Conservation (phyloP, 768 basidiomycete species). For the Mrakia frigida region DNA sequence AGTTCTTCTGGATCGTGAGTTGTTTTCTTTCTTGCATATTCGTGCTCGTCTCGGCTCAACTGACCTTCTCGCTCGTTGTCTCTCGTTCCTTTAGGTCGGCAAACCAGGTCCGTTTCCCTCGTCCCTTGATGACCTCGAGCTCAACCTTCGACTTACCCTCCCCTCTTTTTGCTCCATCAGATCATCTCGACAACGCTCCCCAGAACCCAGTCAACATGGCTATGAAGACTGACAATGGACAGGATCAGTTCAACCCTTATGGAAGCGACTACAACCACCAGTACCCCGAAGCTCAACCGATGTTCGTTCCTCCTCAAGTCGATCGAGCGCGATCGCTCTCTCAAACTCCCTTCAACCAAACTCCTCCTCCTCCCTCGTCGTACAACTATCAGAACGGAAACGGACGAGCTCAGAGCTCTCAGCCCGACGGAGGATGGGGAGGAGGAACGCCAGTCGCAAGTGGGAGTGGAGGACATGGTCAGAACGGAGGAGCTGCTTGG, state of each 20-base stretch:
- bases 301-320: no score
- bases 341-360: no score
- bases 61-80: no score
- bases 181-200: not conserved
- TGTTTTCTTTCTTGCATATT: no score
- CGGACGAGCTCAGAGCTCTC: not conserved
- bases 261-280: no score
- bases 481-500: not conserved
- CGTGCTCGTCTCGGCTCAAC: no score
- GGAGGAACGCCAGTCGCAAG: not conserved
- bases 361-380: no score
- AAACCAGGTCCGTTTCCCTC: not conserved
- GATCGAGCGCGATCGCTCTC: no score
- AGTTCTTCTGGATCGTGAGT: conserved; percentile 9
- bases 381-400: not conserved
- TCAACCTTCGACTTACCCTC: not conserved
- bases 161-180: not conserved
- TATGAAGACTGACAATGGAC: no score
- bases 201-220: no score
- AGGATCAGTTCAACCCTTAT: no score
- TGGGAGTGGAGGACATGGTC: not conserved
- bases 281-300: no score
- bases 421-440: not conserved
- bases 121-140: not conserved
- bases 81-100: not conserved